Evolutionary conservation across 1,284 basidiomycete genomes (phyloP), one percentile per base, ranked within the genome.

Genomic region (Kalmanozyma brasiliensis): DNA sequence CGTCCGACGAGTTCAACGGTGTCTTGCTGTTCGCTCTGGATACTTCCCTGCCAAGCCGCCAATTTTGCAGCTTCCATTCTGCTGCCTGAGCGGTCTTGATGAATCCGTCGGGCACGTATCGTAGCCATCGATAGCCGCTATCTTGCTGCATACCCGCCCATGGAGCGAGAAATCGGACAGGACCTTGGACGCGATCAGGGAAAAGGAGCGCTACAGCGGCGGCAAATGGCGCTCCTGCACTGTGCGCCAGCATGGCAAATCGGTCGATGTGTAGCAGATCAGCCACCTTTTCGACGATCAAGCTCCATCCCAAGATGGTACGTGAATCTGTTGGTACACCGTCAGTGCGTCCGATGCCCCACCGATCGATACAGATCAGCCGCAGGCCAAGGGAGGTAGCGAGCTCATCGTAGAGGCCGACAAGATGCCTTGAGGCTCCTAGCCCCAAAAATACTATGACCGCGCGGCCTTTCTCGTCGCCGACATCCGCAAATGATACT

Each of bases 361-460:
- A 98, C 38, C 95, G 88, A 83, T 98, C 95, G 73, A 98, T 90
- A 47, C 94, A 95, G 75, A 98, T 93, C 45, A 98, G 85, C 43
- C 95, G 86, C 24, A 98, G 85, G 1, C 89, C 90, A 56, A 96
- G 84, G 47, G 90, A 90, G 60, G 90, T 88, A 13, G 95, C 95
- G 87, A 98, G 90, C 80, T 98, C 95, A 81, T 98, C 94, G 82
- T 95, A 98, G 35, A 98, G 83, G 6, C 92, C 94, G 85, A 96
- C 90, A 52, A 98, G 87, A 82, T 98, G 94, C 29, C 95, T 87
- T 6, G 98, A 94, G 76, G 92, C 93, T 4, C 95, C 94, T 26
- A 98, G 82, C 0, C 95, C 95, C 51, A 98, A 87, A 81, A 95
- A 98, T 10, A 98, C 87, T 40, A 98, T 84, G 11, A 98, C 87